These are phyloP conservation scores for Dendrostoma leiphaemia DNA, from an alignment of 2,329 filamentous ascomycete genomes.

Conservation along the genomic window DNA sequence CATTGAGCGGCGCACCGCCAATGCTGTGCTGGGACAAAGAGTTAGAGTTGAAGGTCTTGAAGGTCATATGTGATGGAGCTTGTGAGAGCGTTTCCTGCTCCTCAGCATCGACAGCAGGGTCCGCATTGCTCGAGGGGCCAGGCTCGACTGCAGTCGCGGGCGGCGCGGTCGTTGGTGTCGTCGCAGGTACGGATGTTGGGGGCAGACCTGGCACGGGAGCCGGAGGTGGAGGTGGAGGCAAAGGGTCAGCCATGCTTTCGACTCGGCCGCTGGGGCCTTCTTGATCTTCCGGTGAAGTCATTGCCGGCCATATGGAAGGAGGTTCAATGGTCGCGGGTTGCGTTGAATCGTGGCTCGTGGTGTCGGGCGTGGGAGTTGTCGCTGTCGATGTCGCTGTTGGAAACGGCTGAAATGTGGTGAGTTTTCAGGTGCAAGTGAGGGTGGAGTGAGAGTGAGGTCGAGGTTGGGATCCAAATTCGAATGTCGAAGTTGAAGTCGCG, in stretches of 20 bases:
- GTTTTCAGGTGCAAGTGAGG: too few species aligned
- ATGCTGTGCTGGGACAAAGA: too few species aligned
- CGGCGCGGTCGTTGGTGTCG: neutral
- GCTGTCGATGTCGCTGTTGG: neutral
- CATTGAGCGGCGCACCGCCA: too few species aligned
- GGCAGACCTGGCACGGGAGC: too few species aligned
- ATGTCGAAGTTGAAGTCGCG: neutral
- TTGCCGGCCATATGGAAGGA: constrained; percentile 9
- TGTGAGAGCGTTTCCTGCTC: too few species aligned
- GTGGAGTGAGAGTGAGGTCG: too few species aligned
- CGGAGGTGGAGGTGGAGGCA: too few species aligned
- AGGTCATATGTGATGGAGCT: too few species aligned
- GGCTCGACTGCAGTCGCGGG: neutral
- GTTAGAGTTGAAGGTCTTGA: too few species aligned
- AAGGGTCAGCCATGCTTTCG: neutral
- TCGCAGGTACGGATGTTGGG: too few species aligned
- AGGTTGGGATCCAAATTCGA: too few species aligned
- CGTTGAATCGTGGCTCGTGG: neutral
- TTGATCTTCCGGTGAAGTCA: constrained; percentile 17
- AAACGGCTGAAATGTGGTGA: neutral
- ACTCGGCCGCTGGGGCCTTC: constrained; percentile 11
- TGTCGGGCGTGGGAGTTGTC: neutral
- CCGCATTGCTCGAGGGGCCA: neutral
- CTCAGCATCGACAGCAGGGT: neutral
- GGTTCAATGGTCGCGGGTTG: neutral